phyloP scores from a whole-genome alignment of 352 stramenopile genomes.

The Phytophthora fragariae region DNA sequence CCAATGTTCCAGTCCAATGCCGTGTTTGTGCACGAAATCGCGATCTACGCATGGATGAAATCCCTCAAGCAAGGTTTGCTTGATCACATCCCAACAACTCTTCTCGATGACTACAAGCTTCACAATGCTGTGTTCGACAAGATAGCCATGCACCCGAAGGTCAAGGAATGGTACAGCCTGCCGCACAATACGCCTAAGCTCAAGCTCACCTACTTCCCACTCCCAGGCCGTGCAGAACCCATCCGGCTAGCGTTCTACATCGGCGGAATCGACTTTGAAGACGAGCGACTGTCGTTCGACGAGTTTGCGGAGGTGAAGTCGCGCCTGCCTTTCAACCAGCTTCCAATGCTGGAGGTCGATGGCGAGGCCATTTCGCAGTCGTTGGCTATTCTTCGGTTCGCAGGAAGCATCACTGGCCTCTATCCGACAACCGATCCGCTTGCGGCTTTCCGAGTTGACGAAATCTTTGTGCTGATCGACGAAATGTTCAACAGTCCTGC shows the following conservation, averaged over 20 bases:
- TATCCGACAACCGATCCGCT: conserved; percentile 47
- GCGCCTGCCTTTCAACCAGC: conserved; percentile 47
- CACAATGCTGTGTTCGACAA: conserved; percentile 42
- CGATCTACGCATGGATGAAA: conserved; percentile 41
- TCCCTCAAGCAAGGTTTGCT: conserved; percentile 36
- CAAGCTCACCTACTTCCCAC: conserved; percentile 65
- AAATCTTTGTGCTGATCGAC: conserved; percentile 48
- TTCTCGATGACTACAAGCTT: conserved; percentile 41
- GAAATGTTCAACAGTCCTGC: conserved; percentile 39
- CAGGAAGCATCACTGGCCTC: conserved; percentile 50
- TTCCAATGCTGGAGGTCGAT: conserved; percentile 63
- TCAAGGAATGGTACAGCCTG: conserved; percentile 46
- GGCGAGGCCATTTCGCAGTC: conserved; percentile 50
- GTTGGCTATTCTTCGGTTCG: conserved; percentile 65
- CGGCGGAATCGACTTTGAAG: conserved; percentile 56
- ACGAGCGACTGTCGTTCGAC: conserved; percentile 46
- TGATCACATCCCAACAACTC: conserved; percentile 47
- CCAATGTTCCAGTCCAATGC: conserved; percentile 41
- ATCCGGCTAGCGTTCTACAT: conserved; percentile 61
- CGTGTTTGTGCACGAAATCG: conserved; percentile 48
- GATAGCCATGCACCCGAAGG: conserved; percentile 34
- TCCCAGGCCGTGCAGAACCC: conserved; percentile 49
- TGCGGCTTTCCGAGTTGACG: conserved; percentile 46
- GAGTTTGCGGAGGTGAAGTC: conserved; percentile 46
- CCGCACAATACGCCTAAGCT: conserved; percentile 27